Evolutionary conservation across 2,329 filamentous ascomycete genomes (phyloP).

Genomic region (Lecanicillium sp.): DNA sequence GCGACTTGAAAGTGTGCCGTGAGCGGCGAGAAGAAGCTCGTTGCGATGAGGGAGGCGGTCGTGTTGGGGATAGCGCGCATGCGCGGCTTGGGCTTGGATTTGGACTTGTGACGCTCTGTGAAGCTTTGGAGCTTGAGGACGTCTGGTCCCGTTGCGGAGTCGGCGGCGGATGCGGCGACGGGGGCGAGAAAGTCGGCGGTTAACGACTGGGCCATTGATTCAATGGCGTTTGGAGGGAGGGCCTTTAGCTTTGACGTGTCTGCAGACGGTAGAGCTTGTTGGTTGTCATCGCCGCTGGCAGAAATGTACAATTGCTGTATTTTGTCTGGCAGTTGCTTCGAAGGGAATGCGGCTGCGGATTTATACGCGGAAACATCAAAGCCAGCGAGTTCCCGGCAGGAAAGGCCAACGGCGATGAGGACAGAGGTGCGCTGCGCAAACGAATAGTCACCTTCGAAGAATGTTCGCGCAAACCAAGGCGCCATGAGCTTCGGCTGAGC

Average conservation of each 20-base stretch:
- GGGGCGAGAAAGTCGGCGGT: constrained; percentile 71
- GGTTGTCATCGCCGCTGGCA: constrained; percentile 16
- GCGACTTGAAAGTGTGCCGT: constrained; percentile 71
- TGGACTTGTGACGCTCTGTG: constrained; percentile 48
- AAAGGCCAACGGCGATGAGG: constrained; percentile 73
- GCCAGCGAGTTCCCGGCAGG: constrained; percentile 78
- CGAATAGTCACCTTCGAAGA: constrained; percentile 90
- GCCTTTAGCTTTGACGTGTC: constrained; percentile 36
- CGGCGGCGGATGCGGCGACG: constrained; percentile 72
- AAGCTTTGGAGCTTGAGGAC: constrained; percentile 86
- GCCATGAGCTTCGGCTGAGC: constrained; percentile 71
- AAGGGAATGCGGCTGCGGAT: constrained; percentile 58
- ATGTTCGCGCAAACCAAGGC: constrained; percentile 74
- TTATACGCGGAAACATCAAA: constrained; percentile 52
- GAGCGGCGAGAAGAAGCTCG: constrained; percentile 80
- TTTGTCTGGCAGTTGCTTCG: constrained; percentile 66
- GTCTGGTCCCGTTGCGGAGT: constrained; percentile 70
- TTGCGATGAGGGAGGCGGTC: constrained; percentile 66
- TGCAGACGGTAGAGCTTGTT: constrained; percentile 10
- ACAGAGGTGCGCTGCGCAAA: constrained; percentile 75
- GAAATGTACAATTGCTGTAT: constrained; percentile 64
- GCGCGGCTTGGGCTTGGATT: constrained; percentile 25
- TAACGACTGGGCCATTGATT: constrained; percentile 59
- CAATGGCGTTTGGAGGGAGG: constrained; percentile 52
- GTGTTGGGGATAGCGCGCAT: constrained; percentile 62